Evolutionary conservation across 768 basidiomycete species (phyloP), one percentile per base, ranked within the genome.

Genomic region (Mycena pura): DNA sequence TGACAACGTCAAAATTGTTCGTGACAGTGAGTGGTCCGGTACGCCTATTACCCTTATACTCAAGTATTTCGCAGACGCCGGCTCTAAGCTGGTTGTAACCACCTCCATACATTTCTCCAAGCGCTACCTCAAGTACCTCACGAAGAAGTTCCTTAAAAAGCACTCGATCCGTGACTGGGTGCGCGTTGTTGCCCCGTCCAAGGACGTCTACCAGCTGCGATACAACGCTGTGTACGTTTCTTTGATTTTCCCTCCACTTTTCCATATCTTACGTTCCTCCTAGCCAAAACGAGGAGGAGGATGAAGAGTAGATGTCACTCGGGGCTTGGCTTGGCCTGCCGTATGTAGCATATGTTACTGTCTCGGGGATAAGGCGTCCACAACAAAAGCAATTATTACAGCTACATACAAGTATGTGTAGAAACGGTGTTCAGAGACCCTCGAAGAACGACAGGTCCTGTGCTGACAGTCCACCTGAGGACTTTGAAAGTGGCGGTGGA

Each of bases 91-190:
- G 76, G 90, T 88, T 56, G 86, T 99, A 68, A 87, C 89, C 50
- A 90, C 95, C 52, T 88, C 81, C 72, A 88, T 96, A 74, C 88
- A 93, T 57, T 91, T 98, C 80, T 98, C 96, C 49, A 99, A 99
- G 82, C 86, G 93, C 57, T 98, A 97, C 79, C 88, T 98, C 75
- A 98, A 99, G 80, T 99, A 99, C 81, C 84, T 99, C 62, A 98
- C 96, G 64, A 99, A 99, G 86, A 96, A 96, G 83, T 96, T 94
- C 86, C 85, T 99, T 79, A 99, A 99, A 87, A 97, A 97, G 87
- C 95, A 96, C 81, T 80, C 84, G 43, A 85, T 97, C 70, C 90
- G 95, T 67, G 96, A 98, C 80, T 98, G 95, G 92, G 94, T 98
- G 75, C 95, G 95, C 56, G 96, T 99, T 67, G 94, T 99, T 68